phyloP scores from a whole-genome alignment of 768 basidiomycete genomes.

The Pleurotus tuoliensis region DNA sequence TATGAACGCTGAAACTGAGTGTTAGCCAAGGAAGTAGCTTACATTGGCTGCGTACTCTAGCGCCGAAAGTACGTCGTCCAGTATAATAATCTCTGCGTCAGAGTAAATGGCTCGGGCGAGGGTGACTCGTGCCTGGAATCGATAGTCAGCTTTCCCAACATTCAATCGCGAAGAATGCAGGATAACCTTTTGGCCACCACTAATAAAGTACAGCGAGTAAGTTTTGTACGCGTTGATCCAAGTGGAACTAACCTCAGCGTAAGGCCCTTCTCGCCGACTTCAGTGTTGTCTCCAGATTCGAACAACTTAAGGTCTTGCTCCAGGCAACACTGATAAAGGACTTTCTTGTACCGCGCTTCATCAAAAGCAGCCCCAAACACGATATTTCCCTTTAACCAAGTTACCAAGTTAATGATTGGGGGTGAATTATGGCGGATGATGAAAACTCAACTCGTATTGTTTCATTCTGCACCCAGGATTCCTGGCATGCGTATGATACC shows the following conservation, averaged over 20 bases:
- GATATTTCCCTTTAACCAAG: slow-evolving; percentile 61
- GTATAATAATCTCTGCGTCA: slow-evolving; percentile 54
- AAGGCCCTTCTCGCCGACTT: slow-evolving; percentile 69
- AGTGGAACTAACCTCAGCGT: slow-evolving; percentile 34
- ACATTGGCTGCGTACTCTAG: slow-evolving; percentile 19
- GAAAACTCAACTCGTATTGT: slow-evolving; percentile 50
- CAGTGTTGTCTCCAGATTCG: slow-evolving; percentile 62
- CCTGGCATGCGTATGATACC: slow-evolving; percentile 79
- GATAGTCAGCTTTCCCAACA: too few species aligned
- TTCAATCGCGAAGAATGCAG: background rate
- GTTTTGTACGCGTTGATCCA: background rate
- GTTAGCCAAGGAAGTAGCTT: slow-evolving; percentile 1
- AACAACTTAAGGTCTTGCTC: slow-evolving; percentile 70
- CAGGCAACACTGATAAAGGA: slow-evolving; percentile 69
- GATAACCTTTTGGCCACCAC: slow-evolving; percentile 42
- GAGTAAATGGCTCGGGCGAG: slow-evolving; percentile 45
- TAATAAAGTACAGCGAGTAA: background rate
- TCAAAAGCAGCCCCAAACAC: slow-evolving; percentile 77
- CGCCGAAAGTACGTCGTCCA: slow-evolving; percentile 70
- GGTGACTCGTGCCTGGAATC: slow-evolving; percentile 42
- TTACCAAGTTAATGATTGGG: background rate
- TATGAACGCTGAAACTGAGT: slow-evolving; percentile 44
- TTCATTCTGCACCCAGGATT: slow-evolving; percentile 83
- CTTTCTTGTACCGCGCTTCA: slow-evolving; percentile 73
- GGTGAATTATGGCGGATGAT: background rate